Conservation (phyloP, 2,329 filamentous ascomycete species). For the Pezicula radicicola region DNA sequence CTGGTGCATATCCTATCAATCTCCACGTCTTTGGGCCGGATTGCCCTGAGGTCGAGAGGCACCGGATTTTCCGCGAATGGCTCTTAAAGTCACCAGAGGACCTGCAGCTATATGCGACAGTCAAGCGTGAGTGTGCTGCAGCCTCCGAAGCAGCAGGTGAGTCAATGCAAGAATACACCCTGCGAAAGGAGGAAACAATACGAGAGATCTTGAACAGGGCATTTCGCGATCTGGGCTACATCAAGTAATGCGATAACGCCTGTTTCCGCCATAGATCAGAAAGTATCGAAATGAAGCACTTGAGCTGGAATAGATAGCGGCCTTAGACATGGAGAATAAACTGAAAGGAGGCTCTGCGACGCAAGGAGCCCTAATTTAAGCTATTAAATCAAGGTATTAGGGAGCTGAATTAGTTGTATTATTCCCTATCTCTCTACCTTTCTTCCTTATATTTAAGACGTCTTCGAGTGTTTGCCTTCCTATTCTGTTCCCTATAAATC, state of each 20-base stretch:
- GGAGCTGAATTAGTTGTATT: too few relatives aligned
- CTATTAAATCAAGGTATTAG: too few relatives aligned
- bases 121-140: constrained; percentile 34
- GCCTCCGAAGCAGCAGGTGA: constrained; percentile 29
- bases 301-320: not conserved
- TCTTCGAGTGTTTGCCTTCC: too few relatives aligned
- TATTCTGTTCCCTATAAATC: too few relatives aligned
- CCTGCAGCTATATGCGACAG: constrained; percentile 34
- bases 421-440: too few relatives aligned
- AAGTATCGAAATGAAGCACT: not conserved
- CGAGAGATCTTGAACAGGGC: constrained; percentile 34
- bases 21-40: constrained; percentile 46
- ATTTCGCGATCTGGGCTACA: constrained; percentile 23
- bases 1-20: constrained; percentile 35
- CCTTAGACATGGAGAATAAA: not conserved
- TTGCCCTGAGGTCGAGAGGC: constrained; percentile 38
- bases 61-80: constrained; percentile 44
- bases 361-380: too few relatives aligned
- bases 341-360: not conserved
- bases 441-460: too few relatives aligned
- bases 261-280: too few relatives aligned
- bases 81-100: constrained; percentile 35
- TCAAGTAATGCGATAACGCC: not conserved
- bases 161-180: constrained; percentile 35
- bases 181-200: constrained; percentile 38